These are phyloP conservation scores for Pelargonium cotyledonis DNA, from an alignment of 441 rosid species.

Conservation along the genomic window DNA sequence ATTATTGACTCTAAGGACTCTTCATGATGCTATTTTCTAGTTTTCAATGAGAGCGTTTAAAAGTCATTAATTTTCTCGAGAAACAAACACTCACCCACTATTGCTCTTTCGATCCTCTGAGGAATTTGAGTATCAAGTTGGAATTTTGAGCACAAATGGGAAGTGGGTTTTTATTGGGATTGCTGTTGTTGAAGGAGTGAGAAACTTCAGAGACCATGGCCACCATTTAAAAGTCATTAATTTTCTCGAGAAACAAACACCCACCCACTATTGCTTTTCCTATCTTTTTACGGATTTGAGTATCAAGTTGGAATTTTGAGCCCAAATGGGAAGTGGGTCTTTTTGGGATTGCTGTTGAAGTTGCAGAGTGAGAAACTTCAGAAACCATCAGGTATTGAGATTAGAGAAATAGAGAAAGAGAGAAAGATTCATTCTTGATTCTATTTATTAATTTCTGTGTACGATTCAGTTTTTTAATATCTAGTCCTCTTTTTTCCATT, in stretches of 20 bases:
- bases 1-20: background rate
- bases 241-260: background rate
- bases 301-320: background rate
- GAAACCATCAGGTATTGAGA: background rate
- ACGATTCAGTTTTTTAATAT: background rate
- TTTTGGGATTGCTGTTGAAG: background rate
- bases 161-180: slow-evolving; percentile 4
- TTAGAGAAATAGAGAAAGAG: background rate
- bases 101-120: background rate
- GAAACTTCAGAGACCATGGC: background rate
- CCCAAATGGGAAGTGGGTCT: background rate
- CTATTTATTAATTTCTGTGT: background rate
- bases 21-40: background rate
- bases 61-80: background rate
- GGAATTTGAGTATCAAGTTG: background rate
- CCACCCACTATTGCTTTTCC: slow-evolving; percentile 1
- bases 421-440: background rate
- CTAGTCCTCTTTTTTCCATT: background rate
- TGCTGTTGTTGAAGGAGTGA: background rate
- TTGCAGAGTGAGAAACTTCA: background rate
- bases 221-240: background rate
- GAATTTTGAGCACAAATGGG: background rate
- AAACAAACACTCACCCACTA: slow-evolving; percentile 6
- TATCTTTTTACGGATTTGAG: slow-evolving; percentile 3
- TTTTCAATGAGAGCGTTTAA: background rate